A percentile compares a stretch with the other conserved stretches of the same genome.
These are phyloP conservation scores for Batkoa obscura DNA, from an alignment of 371 early-diverging fungal species.

Conservation along the genomic window DNA sequence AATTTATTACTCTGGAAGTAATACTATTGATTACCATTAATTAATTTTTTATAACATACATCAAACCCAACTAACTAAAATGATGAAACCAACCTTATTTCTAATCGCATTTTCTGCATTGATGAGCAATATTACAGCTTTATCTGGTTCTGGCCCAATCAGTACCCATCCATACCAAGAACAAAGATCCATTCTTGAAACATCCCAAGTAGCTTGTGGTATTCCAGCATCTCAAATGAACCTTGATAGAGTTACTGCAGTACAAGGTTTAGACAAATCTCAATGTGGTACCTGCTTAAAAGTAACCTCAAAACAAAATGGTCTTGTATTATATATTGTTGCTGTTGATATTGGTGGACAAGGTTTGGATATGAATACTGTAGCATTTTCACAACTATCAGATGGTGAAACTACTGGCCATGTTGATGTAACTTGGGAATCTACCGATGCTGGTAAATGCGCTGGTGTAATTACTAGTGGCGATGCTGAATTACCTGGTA, in stretches of 20 bases:
- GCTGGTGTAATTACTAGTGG: neutral
- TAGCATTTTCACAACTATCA: constrained; percentile 13
- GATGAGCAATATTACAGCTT: neutral
- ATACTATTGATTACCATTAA: no score
- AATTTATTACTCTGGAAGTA: no score
- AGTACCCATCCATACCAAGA: neutral
- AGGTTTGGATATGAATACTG: constrained; percentile 23
- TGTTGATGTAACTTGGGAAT: constrained; percentile 13
- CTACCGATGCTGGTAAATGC: constrained; percentile 11
- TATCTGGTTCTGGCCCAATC: neutral
- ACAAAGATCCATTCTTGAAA: neutral
- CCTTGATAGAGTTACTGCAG: constrained; percentile 26
- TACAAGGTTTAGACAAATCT: constrained; percentile 17
- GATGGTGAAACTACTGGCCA: constrained; percentile 10
- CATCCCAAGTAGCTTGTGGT: constrained; percentile 23
- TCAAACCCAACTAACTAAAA: no score
- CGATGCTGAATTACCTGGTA: neutral
- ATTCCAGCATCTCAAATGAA: constrained; percentile 23
- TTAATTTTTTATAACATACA: no score
- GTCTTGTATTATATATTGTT: constrained; percentile 19
- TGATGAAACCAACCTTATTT: no score
- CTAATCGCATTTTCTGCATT: no score
- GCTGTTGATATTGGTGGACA: constrained; percentile 30
- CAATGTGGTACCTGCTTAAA: constrained; percentile 29
- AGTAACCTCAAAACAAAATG: constrained; percentile 16